A percentile compares a stretch with the other conserved stretches of the same genome.
phyloP scores from a whole-genome alignment of 257 asterid genomes.

The Nicotiana paniculata region DNA sequence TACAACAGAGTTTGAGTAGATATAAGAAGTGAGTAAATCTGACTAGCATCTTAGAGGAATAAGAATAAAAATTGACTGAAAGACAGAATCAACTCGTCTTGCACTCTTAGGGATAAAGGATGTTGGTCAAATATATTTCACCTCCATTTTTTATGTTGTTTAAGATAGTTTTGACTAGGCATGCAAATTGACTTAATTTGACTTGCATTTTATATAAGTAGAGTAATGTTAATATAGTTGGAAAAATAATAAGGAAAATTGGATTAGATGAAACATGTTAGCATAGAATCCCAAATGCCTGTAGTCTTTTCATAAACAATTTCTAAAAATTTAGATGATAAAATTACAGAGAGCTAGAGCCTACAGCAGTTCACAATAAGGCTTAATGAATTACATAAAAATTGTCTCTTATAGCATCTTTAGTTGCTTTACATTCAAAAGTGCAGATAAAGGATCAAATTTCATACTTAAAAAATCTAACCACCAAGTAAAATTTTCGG shows the following conservation, averaged over 20 bases:
- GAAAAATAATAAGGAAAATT: no score
- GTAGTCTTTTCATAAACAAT: background rate
- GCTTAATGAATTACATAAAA: background rate
- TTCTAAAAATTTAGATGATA: background rate
- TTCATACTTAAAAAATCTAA: conserved; percentile 2
- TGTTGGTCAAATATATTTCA: background rate
- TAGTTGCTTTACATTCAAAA: background rate
- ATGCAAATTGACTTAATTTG: background rate
- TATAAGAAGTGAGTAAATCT: background rate
- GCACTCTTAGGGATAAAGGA: background rate
- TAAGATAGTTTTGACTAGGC: background rate
- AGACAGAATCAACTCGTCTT: background rate
- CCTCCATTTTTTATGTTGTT: background rate
- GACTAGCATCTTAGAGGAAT: background rate
- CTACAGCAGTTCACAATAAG: background rate
- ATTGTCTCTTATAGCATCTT: background rate
- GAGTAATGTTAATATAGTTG: background rate
- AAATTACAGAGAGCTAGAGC: background rate
- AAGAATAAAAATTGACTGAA: background rate
- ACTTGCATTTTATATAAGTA: background rate
- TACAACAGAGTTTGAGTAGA: background rate
- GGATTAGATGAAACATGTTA: background rate
- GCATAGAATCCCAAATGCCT: background rate
- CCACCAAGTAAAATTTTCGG: conserved; percentile 10
- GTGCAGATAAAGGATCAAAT: background rate